Percentiles rank a stretch among this genome's conserved stretches.
phyloP scores from a whole-genome alignment of 1,284 basidiomycete genomes.

The Austropuccinia psidii region DNA sequence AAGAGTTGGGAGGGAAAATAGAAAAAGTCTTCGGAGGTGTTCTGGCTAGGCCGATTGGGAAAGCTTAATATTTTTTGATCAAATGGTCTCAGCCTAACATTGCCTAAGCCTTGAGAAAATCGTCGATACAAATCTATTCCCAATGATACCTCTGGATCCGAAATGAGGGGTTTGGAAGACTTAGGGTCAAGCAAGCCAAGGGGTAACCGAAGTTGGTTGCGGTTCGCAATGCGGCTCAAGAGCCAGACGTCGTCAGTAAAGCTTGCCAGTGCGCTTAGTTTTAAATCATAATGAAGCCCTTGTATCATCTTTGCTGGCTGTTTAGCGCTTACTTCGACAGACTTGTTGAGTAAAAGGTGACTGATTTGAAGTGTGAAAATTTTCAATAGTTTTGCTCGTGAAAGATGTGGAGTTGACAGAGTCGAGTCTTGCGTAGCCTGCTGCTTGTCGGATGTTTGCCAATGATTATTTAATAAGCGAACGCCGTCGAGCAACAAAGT shows the following conservation, averaged over 20 bases:
- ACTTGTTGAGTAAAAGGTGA: conserved; percentile 39
- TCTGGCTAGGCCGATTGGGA: too few relatives aligned
- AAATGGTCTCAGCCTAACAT: too few relatives aligned
- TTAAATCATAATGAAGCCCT: conserved; percentile 41
- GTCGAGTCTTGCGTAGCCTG: background rate
- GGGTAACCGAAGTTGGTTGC: conserved; percentile 18
- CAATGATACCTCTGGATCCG: too few relatives aligned
- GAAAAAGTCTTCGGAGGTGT: too few relatives aligned
- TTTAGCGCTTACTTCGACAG: too few relatives aligned
- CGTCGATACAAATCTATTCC: too few relatives aligned
- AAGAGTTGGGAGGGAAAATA: too few relatives aligned
- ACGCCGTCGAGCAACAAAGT: conserved; percentile 42
- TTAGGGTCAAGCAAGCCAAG: background rate
- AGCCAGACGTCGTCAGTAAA: conserved; percentile 43
- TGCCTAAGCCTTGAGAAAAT: too few relatives aligned
- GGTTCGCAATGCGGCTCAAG: conserved; percentile 38
- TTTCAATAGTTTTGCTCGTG: conserved; percentile 37
- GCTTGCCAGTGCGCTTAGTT: conserved; percentile 42
- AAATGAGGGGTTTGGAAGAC: background rate
- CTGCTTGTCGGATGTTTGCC: background rate
- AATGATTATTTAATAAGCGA: conserved; percentile 38
- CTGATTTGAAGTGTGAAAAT: conserved; percentile 41
- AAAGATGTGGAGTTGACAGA: too few relatives aligned
- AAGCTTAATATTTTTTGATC: too few relatives aligned
- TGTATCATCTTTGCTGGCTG: conserved; percentile 33